Evolutionary conservation across 2,329 filamentous ascomycete species (phyloP), one percentile per base, ranked within the genome.

Genomic region (Diaporthe velutina): DNA sequence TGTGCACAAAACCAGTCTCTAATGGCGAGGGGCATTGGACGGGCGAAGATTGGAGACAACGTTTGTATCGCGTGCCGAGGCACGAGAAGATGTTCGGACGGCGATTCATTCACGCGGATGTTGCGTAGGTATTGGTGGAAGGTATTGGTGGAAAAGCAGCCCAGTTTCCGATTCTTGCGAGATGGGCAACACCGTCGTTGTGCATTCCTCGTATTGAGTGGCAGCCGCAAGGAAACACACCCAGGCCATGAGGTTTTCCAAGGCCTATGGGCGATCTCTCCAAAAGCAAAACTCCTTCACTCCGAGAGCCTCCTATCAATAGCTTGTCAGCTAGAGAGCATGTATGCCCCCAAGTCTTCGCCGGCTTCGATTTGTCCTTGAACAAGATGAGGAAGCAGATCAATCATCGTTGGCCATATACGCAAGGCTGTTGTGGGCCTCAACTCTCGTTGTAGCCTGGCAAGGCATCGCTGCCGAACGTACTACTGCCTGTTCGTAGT

Each of bases 121-220:
- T 38, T 38, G 40, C 33, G n/a, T 19, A 25, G 45, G 64, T 54
- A 28, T 40, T 54, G 64, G 33, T 40, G 64, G 15, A 54, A 25
- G 30, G 64, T 38, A 28, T 68, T 54, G 48, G n/a, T 30, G 64
- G 33, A 54, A 66, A 68, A 22, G 30, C 48, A 38, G 45, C 15
- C 33, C 33, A 8, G 9, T 40, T 13, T 3, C 35, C 15, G 64
- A 54, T 50, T n/a, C 38, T 8, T 38, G 30, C 33, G 33, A 67
- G 45, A 19, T 52, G 40, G 35, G 60, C 60, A 64, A 33, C 25
- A 13, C 8, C 2, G 13, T 33, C 15, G 28, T 30, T 45, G 3
- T 40, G 13, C n/a, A 17, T 33, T 33, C 30, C 6, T 25, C 33
- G n/a, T 1, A 28, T 28, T 25, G 22, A 19, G 42, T 25, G 13